A percentile compares a stretch with the other conserved stretches of the same genome.
phyloP scores from a whole-genome alignment of 306 rosid species.

The Castanospermum australe region DNA sequence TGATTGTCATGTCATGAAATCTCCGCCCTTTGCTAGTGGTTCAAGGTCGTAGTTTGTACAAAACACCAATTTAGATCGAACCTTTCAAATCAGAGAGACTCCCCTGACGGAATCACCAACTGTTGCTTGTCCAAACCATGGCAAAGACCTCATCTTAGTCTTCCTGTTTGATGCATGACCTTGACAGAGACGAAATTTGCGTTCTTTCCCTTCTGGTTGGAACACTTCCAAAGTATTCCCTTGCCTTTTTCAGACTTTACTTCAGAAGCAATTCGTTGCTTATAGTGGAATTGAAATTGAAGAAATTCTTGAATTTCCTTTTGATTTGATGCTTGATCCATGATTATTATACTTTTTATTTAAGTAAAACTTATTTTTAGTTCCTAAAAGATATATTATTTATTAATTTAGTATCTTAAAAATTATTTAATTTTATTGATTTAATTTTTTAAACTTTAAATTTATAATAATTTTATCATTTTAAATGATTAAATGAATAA shows the following conservation, averaged over 20 bases:
- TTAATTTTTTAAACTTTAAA: no score
- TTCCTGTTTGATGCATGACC: neutral
- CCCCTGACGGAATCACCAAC: neutral
- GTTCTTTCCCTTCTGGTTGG: neutral
- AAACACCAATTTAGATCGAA: neutral
- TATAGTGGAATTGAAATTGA: neutral
- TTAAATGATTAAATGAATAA: no score
- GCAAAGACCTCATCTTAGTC: neutral
- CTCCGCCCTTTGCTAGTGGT: neutral
- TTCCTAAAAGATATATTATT: no score
- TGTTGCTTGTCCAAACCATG: neutral
- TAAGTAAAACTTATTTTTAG: no score
- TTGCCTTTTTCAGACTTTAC: neutral
- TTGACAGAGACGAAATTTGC: neutral
- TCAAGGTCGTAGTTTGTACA: neutral
- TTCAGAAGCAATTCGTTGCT: neutral
- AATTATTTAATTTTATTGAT: no score
- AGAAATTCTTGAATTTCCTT: no score
- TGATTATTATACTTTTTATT: neutral
- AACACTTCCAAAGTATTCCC: slow-evolving; percentile 18
- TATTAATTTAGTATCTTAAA: no score
- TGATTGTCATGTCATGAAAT: slow-evolving; percentile 15
- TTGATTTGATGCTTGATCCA: slow-evolving; percentile 49
- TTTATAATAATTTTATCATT: no score
- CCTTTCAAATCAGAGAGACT: neutral